Base-by-base conservation (phyloP, 2,329 filamentous ascomycete species). In the Fusarium sp. region DNA sequence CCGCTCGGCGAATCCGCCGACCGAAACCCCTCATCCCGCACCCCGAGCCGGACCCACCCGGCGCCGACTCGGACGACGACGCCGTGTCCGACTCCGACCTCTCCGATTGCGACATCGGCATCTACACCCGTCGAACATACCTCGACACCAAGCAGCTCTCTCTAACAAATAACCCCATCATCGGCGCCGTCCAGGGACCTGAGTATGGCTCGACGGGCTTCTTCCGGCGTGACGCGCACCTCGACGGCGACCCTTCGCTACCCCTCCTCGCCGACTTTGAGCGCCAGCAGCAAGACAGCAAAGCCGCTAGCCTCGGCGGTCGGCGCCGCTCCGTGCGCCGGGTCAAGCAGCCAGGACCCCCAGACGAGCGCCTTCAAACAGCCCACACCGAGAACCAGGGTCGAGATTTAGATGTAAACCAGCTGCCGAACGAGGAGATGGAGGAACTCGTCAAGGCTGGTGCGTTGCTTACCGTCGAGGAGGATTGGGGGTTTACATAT, bases 131-230 rank as follows among this genome's bases (percentile, higher is more conserved):
- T n/a, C 69, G 72, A 5, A 78, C 64, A 6, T 82, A 78, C 27
- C 70, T 92, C 1, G 72, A 79, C 1, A 79, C 78, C 5, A 75
- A 80, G 0, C 83, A 87, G 66, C 80, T 92, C 1, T 67, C 77
- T 1, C 68, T 86, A 0, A 82, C 85, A 60, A 78, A 80, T 1
- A 84, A 89, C 71, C 86, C 82, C 2, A 83, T 84, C 7, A 79
- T 91, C 31, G 90, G 90, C 31, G 87, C 84, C 6, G 84, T 91
- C 2, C 87, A 92, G 74, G 90, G 90, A 1, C 85, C 86, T 0
- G 79, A 80, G 4, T 92, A 92, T 73, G 68, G 80, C 1, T 72
- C 79, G 2, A 85, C 86, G 0, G 81, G 81, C 1, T 79, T 90
- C 3, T 90, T 85, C 74, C 80, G 85, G 5, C 75, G 67, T 6